Conservation (phyloP, 805 yeast genomes). For the Metschnikowia baotianmanensis region DNA sequence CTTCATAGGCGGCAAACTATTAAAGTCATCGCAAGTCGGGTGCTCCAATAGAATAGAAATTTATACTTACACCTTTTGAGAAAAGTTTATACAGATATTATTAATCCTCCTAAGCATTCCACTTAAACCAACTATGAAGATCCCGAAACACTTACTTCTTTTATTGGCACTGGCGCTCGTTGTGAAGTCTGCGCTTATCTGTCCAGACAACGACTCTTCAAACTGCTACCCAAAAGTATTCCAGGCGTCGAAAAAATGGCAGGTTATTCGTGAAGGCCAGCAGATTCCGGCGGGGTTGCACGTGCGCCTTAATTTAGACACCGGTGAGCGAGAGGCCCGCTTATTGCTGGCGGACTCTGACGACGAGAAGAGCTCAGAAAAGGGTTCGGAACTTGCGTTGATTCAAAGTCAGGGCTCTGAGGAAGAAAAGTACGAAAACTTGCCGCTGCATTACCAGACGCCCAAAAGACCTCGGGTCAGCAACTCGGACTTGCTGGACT, state of each 20-base stretch:
- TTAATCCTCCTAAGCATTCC: too few species aligned
- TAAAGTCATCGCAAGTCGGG: too few species aligned
- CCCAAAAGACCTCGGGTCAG: conserved; percentile 7
- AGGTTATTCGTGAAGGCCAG: conserved; percentile 65
- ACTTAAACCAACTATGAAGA: conserved; percentile 2
- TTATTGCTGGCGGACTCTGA: conserved; percentile 40
- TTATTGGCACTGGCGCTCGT: conserved; percentile 8
- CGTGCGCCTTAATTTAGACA: conserved; percentile 70
- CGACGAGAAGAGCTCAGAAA: conserved; percentile 8
- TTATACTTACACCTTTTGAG: too few species aligned
- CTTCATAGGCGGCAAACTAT: too few species aligned
- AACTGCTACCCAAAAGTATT: conserved; percentile 67
- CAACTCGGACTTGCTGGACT: conserved; percentile 20
- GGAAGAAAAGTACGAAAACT: conserved; percentile 5
- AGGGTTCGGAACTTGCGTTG: conserved; percentile 1
- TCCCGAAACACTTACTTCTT: conserved; percentile 3
- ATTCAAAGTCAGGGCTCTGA: background rate
- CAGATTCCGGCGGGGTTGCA: conserved; percentile 78
- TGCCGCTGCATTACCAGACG: conserved; percentile 1
- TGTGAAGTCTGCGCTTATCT: conserved; percentile 26
- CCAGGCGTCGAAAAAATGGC: conserved; percentile 68
- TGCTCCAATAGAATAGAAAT: too few species aligned
- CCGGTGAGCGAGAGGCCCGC: conserved; percentile 69
- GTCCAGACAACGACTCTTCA: conserved; percentile 39
- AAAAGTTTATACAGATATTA: too few species aligned